phyloP scores from a whole-genome alignment of 169 alveolate genomes.

The Plasmodium coatneyi region DNA sequence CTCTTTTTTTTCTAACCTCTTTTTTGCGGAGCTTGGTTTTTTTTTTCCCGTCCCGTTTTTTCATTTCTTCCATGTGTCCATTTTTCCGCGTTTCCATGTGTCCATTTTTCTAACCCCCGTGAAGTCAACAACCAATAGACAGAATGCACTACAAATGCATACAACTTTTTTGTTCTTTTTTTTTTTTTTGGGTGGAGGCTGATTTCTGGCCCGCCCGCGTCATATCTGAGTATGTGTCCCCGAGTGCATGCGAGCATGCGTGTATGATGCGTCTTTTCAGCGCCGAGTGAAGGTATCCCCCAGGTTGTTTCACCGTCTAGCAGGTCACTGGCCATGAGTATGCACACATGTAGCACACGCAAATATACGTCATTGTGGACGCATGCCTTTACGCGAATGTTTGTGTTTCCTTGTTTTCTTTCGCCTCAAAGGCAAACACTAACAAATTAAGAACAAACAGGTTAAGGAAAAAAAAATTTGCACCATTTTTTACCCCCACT shows the following conservation, averaged over 20 bases:
- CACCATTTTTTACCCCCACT: background rate
- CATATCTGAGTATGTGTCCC: background rate
- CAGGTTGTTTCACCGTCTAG: background rate
- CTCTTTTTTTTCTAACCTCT: background rate
- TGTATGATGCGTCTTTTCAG: background rate
- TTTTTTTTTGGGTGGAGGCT: background rate
- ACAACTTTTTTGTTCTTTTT: background rate
- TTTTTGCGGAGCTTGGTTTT: too few relatives aligned
- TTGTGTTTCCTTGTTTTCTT: background rate
- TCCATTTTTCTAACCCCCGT: background rate
- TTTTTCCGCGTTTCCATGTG: background rate
- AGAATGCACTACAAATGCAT: conserved; percentile 3
- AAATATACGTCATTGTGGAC: background rate
- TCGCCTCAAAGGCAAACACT: background rate
- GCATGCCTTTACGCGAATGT: background rate
- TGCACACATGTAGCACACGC: background rate
- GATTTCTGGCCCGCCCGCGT: background rate
- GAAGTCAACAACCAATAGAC: background rate
- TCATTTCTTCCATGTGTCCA: background rate
- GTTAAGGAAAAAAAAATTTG: background rate
- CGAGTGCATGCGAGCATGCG: background rate
- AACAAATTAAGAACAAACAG: background rate
- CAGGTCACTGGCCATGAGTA: background rate
- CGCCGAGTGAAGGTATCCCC: too few relatives aligned
- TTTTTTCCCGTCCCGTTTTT: background rate